A percentile compares a stretch with the other conserved stretches of the same genome.
Conservation (phyloP, 1,284 basidiomycete genomes). For the Cutaneotrichosporon spelunceum region DNA sequence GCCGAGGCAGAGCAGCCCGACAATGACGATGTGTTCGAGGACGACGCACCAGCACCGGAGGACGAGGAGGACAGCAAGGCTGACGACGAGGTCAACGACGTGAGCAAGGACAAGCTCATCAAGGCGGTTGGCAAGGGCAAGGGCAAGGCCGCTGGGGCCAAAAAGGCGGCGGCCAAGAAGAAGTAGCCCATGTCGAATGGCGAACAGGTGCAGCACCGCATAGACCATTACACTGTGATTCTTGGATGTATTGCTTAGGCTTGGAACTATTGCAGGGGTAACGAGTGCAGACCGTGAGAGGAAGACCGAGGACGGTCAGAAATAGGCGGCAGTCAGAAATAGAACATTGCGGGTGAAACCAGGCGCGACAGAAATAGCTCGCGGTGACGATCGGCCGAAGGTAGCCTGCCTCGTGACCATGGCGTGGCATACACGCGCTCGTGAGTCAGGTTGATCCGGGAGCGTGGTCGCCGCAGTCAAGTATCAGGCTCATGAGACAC, state of each 20-base stretch:
- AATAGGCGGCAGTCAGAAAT: neutral
- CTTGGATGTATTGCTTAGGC: neutral
- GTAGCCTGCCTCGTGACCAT: too few species aligned
- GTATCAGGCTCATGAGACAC: too few species aligned
- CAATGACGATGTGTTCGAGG: conserved; percentile 77
- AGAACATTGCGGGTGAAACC: neutral
- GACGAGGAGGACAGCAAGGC: conserved; percentile 52
- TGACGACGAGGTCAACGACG: conserved; percentile 51
- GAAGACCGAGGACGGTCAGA: neutral
- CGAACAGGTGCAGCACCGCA: neutral
- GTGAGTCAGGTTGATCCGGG: too few species aligned
- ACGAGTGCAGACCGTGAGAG: neutral
- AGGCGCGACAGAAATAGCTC: neutral
- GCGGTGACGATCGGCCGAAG: too few species aligned
- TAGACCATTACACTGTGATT: neutral
- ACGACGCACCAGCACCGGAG: conserved; percentile 45
- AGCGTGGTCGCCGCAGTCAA: too few species aligned
- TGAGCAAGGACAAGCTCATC: conserved; percentile 58
- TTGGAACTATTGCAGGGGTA: neutral
- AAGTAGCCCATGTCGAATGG: neutral
- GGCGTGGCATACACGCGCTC: too few species aligned
- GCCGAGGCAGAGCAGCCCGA: conserved; percentile 69
- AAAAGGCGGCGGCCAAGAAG: conserved; percentile 18
- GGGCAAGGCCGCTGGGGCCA: conserved; percentile 19
- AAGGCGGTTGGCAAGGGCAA: conserved; percentile 54